These are phyloP conservation scores for Metroxylon sagu DNA, from an alignment of 176 grass and related monocot species.

Conservation along the genomic window DNA sequence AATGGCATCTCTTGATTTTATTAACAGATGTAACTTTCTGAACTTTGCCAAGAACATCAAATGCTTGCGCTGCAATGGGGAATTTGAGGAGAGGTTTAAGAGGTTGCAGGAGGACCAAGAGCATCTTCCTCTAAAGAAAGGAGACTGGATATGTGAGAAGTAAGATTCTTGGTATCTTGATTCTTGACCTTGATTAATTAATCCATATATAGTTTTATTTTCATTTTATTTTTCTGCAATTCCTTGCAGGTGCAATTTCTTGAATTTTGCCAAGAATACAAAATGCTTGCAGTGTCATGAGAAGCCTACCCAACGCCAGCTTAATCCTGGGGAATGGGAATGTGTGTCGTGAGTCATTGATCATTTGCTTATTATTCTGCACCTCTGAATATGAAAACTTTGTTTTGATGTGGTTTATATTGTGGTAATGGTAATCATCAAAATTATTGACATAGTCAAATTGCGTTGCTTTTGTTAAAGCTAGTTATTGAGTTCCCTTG, in stretches of 20 bases:
- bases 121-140: constrained; percentile 87
- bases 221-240: constrained; percentile 24
- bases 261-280: constrained; percentile 98
- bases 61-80: constrained; percentile 82
- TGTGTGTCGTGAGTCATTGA: constrained; percentile 59
- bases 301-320: constrained; percentile 63
- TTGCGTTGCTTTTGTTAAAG: too few species aligned
- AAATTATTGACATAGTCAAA: too few species aligned
- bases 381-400: too few species aligned
- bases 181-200: not conserved
- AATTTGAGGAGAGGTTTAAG: constrained; percentile 64
- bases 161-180: constrained; percentile 14
- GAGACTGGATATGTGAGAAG: constrained; percentile 95
- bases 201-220: not conserved
- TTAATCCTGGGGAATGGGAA: constrained; percentile 85
- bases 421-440: too few species aligned
- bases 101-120: constrained; percentile 63
- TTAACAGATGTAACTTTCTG: constrained; percentile 80
- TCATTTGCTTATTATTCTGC: not conserved
- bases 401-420: too few species aligned
- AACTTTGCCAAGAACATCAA: constrained; percentile 94
- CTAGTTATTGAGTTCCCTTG: too few species aligned
- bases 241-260: constrained; percentile 77
- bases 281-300: constrained; percentile 82
- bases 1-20: not conserved